These are phyloP conservation scores for Coemansia sp. DNA, from an alignment of 192 early-diverging fungal species.

Conservation along the genomic window DNA sequence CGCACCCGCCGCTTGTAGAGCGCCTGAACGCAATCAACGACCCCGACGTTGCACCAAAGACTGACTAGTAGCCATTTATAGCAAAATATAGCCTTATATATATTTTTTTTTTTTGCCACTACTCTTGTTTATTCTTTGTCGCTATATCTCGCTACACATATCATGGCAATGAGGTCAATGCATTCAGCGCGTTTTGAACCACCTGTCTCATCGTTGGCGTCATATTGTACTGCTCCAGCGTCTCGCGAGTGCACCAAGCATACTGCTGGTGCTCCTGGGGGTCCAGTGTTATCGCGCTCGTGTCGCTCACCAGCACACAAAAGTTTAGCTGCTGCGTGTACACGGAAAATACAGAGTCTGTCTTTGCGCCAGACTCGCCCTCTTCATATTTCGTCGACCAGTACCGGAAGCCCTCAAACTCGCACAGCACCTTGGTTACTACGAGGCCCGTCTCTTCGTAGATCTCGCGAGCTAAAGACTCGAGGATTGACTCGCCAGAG, in stretches of 20 bases:
- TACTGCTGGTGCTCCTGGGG: constrained; percentile 47
- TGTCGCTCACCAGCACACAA: constrained; percentile 20
- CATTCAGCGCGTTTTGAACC: constrained; percentile 22
- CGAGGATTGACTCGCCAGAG: constrained; percentile 32
- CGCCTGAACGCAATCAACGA: constrained; percentile 69
- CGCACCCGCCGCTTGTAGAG: constrained; percentile 92
- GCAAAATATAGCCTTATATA: not conserved
- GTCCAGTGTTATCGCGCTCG: constrained; percentile 2
- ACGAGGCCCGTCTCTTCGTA: constrained; percentile 43
- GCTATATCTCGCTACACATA: too few species aligned
- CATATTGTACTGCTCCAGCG: constrained; percentile 36
- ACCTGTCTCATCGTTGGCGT: constrained; percentile 40
- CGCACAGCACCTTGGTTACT: constrained; percentile 23
- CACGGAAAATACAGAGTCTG: not conserved
- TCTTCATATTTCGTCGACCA: constrained; percentile 34
- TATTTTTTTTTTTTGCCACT: too few species aligned
- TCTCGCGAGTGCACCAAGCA: constrained; percentile 31
- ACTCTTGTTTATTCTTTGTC: not conserved
- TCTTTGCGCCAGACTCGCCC: constrained; percentile 8
- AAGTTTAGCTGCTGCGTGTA: constrained; percentile 49
- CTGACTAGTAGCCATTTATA: constrained; percentile 18
- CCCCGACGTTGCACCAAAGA: constrained; percentile 54
- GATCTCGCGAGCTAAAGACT: constrained; percentile 47
- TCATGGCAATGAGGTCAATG: not conserved
- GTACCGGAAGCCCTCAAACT: constrained; percentile 46